Evolutionary conservation across 192 early-diverging fungal species (phyloP).

Genomic region (Linnemannia zychae): DNA sequence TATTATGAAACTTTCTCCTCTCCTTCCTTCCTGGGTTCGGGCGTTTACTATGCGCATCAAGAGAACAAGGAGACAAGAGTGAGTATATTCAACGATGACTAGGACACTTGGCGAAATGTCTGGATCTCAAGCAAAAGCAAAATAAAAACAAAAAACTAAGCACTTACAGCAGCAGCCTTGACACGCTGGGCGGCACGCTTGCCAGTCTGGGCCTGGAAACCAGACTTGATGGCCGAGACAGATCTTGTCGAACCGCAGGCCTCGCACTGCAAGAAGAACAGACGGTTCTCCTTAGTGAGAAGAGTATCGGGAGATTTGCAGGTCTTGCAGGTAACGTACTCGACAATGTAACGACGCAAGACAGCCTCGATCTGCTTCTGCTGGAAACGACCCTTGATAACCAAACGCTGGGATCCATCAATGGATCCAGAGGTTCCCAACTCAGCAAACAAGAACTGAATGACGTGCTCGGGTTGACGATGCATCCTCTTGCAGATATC

Average conservation of each 20-base stretch:
- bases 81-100: not conserved
- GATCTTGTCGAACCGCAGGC: conserved; percentile 94
- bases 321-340: conserved; percentile 99
- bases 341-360: conserved; percentile 96
- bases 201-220: conserved; percentile 91
- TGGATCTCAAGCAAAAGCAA: not conserved
- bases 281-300: conserved; percentile 94
- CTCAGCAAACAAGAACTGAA: conserved; percentile 98
- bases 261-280: conserved; percentile 98
- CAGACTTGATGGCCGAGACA: conserved; percentile 97
- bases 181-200: conserved; percentile 65
- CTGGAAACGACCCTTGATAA: conserved; percentile 98
- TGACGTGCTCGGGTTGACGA: conserved; percentile 95
- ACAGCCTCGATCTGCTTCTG: conserved; percentile 99
- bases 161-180: conserved; percentile 51
- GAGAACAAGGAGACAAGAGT: not conserved
- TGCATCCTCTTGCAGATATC: conserved; percentile 97
- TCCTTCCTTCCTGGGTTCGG: not conserved
- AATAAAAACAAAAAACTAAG: not conserved
- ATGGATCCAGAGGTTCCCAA: conserved; percentile 98
- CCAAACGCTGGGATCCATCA: conserved; percentile 89
- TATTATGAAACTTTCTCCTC: not conserved
- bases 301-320: conserved; percentile 97
- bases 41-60: conserved; percentile 12
- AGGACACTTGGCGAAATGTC: not conserved